These are phyloP conservation scores for Echites panduratus DNA, from an alignment of 257 asterid genomes.

Conservation along the genomic window DNA sequence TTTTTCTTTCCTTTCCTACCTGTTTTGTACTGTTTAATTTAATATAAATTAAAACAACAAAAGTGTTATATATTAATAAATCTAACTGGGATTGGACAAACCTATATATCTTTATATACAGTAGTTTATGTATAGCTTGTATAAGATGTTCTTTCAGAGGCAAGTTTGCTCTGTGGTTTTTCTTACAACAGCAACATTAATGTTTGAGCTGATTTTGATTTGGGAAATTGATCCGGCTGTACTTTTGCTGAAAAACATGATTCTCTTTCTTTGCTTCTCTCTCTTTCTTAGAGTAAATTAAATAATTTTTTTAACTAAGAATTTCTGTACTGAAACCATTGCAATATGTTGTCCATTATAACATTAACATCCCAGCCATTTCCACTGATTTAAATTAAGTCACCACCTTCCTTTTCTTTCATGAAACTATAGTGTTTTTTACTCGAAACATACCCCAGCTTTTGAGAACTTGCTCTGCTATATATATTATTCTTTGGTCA, in stretches of 20 bases:
- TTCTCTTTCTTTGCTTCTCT: not conserved
- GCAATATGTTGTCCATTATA: conserved; percentile 3
- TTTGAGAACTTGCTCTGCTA: not conserved
- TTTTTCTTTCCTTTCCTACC: too few species aligned
- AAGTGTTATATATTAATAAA: not conserved
- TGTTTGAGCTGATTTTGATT: conserved; percentile 25
- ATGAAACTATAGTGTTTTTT: not conserved
- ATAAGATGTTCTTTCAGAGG: too few species aligned
- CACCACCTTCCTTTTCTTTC: conserved; percentile 2
- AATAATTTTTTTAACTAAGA: too few species aligned
- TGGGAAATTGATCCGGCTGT: conserved; percentile 28
- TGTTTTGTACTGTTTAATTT: not conserved
- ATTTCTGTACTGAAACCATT: conserved; percentile 10
- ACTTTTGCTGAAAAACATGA: conserved; percentile 31
- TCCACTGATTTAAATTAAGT: not conserved
- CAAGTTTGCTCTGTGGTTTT: conserved; percentile 5
- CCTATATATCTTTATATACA: too few species aligned
- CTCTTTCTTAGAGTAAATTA: not conserved
- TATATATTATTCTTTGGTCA: not conserved
- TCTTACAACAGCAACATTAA: conserved; percentile 18
- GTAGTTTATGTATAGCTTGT: too few species aligned
- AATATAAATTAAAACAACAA: not conserved
- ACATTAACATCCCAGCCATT: not conserved
- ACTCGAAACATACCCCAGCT: not conserved
- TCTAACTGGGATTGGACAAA: not conserved